Conservation (phyloP, 2,329 filamentous ascomycete species). For the Rutstroemia sp. region DNA sequence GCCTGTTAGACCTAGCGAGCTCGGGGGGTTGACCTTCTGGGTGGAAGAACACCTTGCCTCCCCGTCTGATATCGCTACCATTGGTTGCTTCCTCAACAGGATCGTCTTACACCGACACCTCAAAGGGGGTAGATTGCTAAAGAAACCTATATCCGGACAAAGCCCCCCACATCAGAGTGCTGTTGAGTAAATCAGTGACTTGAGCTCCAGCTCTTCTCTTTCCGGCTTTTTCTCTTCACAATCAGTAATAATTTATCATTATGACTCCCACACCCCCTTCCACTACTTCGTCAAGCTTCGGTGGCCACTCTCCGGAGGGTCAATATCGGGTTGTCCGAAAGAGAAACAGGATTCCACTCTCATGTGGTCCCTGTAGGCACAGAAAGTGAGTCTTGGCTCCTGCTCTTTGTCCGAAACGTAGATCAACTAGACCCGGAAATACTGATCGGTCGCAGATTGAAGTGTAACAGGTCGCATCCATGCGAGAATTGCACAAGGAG, state of each 20-base stretch:
- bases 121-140: conserved; percentile 8
- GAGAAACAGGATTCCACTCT: conserved; percentile 84
- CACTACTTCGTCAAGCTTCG: conserved; percentile 66
- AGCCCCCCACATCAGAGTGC: conserved; percentile 14
- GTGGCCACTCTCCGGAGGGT: conserved; percentile 72
- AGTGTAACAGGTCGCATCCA: conserved; percentile 86
- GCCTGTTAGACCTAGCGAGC: conserved; percentile 14
- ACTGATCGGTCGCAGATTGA: conserved; percentile 51
- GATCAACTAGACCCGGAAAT: conserved; percentile 9
- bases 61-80: conserved; percentile 7
- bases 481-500: conserved; percentile 94
- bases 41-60: conserved; percentile 1
- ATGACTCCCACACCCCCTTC: conserved; percentile 76
- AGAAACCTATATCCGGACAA: conserved; percentile 9
- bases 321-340: conserved; percentile 86
- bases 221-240: conserved; percentile 9
- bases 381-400: conserved; percentile 61
- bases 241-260: conserved; percentile 17
- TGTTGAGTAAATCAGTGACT: conserved; percentile 12
- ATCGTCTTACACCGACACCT: conserved; percentile 11
- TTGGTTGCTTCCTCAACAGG: conserved; percentile 14
- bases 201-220: conserved; percentile 10
- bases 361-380: conserved; percentile 83
- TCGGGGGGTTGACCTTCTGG: conserved; percentile 13
- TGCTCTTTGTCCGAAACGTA: conserved; percentile 12